Conservation (phyloP, 345 rosid species). For the Hevea brasiliensis region DNA sequence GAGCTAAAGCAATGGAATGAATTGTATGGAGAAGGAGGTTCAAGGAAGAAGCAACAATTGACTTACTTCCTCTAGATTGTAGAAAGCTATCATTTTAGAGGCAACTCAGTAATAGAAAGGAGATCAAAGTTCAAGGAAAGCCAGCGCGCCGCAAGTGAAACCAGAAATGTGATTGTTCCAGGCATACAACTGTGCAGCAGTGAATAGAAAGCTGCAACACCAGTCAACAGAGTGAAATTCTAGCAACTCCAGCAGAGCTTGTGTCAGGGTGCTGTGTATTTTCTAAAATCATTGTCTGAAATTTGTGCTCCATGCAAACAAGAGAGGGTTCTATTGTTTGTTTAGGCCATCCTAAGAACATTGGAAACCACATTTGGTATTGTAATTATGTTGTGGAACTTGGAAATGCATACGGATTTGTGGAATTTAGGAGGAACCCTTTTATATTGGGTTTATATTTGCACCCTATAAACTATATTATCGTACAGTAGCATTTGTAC, state of each 20-base stretch:
- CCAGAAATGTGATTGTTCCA: not conserved
- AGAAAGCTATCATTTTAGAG: constrained; percentile 10
- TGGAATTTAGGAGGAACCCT: constrained; percentile 10
- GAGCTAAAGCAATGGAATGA: constrained; percentile 96
- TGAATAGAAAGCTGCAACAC: constrained; percentile 7
- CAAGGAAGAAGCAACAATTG: constrained; percentile 80
- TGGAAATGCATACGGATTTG: constrained; percentile 15
- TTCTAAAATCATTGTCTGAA: constrained; percentile 2
- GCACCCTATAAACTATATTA: not conserved
- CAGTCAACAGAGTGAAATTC: constrained; percentile 6
- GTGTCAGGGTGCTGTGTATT: not conserved
- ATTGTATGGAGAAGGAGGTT: constrained; percentile 86
- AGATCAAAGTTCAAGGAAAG: not conserved
- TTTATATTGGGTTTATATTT: constrained; percentile 3
- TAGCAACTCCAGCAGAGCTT: not conserved
- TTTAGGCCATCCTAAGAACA: constrained; percentile 7
- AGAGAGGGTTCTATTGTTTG: not conserved
- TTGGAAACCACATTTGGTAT: constrained; percentile 5
- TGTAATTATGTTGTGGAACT: constrained; percentile 20
- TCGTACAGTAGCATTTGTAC: constrained; percentile 27
- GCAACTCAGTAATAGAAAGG: not conserved
- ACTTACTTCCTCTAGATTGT: constrained; percentile 70
- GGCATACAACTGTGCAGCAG: not conserved
- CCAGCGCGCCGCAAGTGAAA: constrained; percentile 3
- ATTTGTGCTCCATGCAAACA: constrained; percentile 4